These are phyloP conservation scores for Russula earlei DNA, from an alignment of 768 basidiomycete genomes.

Conservation along the genomic window DNA sequence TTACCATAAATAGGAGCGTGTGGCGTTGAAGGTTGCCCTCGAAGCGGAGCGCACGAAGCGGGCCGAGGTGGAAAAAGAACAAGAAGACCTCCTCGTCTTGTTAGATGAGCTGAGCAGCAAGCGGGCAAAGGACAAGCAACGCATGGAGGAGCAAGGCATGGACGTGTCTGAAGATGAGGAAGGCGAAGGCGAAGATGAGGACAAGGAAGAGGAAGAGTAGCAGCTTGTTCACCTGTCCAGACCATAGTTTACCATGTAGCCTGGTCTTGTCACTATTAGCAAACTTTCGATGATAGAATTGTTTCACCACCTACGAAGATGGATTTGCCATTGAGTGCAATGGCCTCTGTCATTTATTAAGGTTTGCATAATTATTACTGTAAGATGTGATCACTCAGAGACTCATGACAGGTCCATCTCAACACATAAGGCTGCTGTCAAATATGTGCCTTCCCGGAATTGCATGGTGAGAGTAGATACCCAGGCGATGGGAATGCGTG, in stretches of 20 bases:
- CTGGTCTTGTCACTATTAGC: not conserved
- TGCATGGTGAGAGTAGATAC: no score
- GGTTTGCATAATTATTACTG: no score
- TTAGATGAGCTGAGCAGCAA: slow-evolving; percentile 88
- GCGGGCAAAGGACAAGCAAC: slow-evolving; percentile 71
- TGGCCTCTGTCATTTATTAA: no score
- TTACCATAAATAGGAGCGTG: slow-evolving; percentile 29
- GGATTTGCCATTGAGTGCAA: no score
- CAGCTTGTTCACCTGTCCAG: not conserved
- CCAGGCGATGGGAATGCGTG: no score
- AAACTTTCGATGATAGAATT: no score
- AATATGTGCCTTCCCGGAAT: no score
- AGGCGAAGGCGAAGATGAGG: slow-evolving; percentile 44
- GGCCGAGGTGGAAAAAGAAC: slow-evolving; percentile 87
- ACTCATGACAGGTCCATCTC: no score
- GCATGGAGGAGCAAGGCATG: slow-evolving; percentile 61
- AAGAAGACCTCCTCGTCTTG: slow-evolving; percentile 89
- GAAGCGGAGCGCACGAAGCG: slow-evolving; percentile 50
- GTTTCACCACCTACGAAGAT: no score
- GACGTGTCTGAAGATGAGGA: slow-evolving; percentile 93
- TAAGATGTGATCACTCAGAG: no score
- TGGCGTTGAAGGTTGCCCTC: slow-evolving; percentile 45
- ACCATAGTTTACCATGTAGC: not conserved
- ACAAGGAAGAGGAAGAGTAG: slow-evolving; percentile 13
- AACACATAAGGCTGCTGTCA: no score